Base-by-base conservation (phyloP, 192 early-diverging fungal species). In the Backusella australiensis region DNA sequence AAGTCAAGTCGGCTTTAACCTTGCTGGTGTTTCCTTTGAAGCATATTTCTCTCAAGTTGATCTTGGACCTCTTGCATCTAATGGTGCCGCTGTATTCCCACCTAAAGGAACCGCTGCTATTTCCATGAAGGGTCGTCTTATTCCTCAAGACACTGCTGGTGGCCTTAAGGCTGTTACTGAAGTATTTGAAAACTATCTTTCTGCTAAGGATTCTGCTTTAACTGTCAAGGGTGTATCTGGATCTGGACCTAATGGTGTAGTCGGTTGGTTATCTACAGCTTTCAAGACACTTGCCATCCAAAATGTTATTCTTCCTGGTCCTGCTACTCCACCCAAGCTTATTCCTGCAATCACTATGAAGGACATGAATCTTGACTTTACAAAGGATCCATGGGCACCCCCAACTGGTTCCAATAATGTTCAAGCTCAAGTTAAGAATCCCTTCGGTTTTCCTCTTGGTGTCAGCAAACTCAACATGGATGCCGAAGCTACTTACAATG, bases 151-250 rank as follows among this genome's bases (percentile, higher is more conserved):
- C 29, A 78, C 77, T 38, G 68, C 80, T 29, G 81, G 73, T 4
- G 83, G 75, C 34, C 79, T 89, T 68, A 76, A 72, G 17, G 86
- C 88, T 26, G 80, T 90, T 68, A 82, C 75, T 21, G 74, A 78
- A 6, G 68, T 90, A 12, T 90, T 90, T 74, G 85, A 83, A 26
- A 80, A 86, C 32, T 90, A 86, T 65, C 80, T 90, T 39, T 71
- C 71, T 59, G 85, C 83, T 52, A 36, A 80, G 26, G 75, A 80
- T 34, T 42, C 81, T 14, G 1, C 38, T 49, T 32, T 83, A n/a
- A 44, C 71, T 49, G 78, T 83, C 34, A 68, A 76, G 38, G 81
- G 81, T 41, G 23, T 75, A 46, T 74, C 67, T 34, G 65, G 52
- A 73, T 69, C 67, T 70, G 78, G 84, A 75, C 36, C 84, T 71